phyloP scores from a whole-genome alignment of 495 filamentous ascomycete genomes.

The Bacidia rubella region DNA sequence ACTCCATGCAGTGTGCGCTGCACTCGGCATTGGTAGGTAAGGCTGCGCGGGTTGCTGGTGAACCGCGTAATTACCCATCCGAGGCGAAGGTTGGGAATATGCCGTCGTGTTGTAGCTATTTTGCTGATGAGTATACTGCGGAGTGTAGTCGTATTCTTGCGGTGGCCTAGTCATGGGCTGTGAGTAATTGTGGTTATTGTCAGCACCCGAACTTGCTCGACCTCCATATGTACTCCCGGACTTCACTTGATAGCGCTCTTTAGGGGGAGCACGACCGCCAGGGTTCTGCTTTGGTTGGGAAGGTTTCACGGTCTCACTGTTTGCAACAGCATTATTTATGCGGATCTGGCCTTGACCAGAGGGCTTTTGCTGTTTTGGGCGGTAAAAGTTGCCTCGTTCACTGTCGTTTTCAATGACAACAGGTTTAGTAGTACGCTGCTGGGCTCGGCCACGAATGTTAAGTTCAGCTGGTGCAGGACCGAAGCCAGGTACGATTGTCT shows the following conservation, averaged over 20 bases:
- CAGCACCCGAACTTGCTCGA: background rate
- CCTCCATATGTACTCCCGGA: background rate
- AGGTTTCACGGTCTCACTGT: background rate
- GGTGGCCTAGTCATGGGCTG: background rate
- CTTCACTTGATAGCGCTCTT: background rate
- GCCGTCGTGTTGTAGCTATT: background rate
- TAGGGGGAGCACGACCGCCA: background rate
- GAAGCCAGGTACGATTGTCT: background rate
- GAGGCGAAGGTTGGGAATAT: background rate
- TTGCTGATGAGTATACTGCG: background rate
- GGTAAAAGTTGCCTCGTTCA: conserved; percentile 17
- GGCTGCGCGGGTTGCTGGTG: background rate
- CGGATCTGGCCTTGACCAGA: conserved; percentile 17
- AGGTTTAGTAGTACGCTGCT: conserved; percentile 15
- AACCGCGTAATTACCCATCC: background rate
- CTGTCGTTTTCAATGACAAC: conserved; percentile 18
- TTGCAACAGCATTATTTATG: conserved; percentile 4
- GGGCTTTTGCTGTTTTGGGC: conserved; percentile 16
- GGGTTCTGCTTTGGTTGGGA: background rate
- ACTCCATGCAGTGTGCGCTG: conserved; percentile 26
- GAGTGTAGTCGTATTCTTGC: background rate
- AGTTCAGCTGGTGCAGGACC: background rate
- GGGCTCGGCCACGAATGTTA: conserved; percentile 23
- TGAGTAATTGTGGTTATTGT: conserved; percentile 1
- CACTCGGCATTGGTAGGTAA: conserved; percentile 27